phyloP scores from a whole-genome alignment of 2,329 filamentous ascomycete species.

The Cladorrhinum sp. region DNA sequence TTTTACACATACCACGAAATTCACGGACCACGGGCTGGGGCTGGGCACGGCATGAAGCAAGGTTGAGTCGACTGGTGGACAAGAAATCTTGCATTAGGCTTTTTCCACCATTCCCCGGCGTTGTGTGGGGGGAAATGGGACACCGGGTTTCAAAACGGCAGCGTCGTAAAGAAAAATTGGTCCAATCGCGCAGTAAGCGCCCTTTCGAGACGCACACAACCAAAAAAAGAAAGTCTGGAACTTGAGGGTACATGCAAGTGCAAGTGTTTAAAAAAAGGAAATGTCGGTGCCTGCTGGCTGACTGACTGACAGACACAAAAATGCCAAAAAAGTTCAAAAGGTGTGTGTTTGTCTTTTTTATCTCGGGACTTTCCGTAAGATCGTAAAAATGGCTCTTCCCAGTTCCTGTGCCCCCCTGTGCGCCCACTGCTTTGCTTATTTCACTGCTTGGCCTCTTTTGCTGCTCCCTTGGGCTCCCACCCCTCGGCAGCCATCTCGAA shows the following conservation, averaged over 20 bases:
- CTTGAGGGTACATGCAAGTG: no score
- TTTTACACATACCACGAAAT: neutral
- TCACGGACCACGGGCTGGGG: no score
- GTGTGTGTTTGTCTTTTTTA: neutral
- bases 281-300: no score
- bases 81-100: neutral
- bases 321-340: no score
- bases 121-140: neutral
- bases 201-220: no score
- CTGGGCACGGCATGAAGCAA: neutral
- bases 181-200: no score
- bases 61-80: no score
- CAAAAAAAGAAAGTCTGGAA: no score
- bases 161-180: neutral
- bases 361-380: neutral
- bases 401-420: neutral
- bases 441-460: no score
- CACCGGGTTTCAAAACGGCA: neutral
- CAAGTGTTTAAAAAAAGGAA: no score
- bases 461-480: conserved; percentile 31
- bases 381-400: neutral
- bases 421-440: neutral
- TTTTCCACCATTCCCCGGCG: neutral
- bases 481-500: conserved; percentile 33
- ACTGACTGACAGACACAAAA: no score